Evolutionary conservation across 139 green algal species (phyloP), one percentile per base, ranked within the genome.

Genomic region (Tetradesmus lagerheimii): DNA sequence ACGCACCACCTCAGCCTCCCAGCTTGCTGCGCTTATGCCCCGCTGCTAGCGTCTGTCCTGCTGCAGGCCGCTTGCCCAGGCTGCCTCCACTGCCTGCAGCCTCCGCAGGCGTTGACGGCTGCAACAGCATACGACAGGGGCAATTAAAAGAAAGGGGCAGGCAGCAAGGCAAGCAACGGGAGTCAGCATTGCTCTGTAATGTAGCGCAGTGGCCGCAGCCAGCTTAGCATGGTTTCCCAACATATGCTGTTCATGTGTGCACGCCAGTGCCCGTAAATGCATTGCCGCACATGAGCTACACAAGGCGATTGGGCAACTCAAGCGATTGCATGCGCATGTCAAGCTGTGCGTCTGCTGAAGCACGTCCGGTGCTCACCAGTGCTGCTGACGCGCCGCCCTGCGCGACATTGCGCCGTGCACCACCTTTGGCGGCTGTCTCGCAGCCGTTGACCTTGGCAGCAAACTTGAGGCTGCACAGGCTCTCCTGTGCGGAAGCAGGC

Each of bases 381-480:
- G 43, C 34, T 25, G 50, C 50, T 38, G 53, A 9, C 25, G 53
- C 50, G 16, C 81, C 81, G 3, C 81, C 53, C 43, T 77, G 50
- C 41, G 62, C 89, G 20, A 95, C 71, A 88, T 96, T 96, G 75
- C 93, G 93, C 80, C 89, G 91, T 9, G 96, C 97, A 12, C 97
- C 97, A 34, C 96, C 95, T 89, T 94, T 93, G 12, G 96, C 96
- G 11, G 91, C 94, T 38, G 95, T 97, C 93, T 99, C 96, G 83
- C 95, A 97, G 71, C 94, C 91, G 91, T 97, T 98, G 74, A 94
- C 92, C 91, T 98, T 97, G 87, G 95, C 93, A 0, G 97, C 97
- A 93, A 99, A 99, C 76, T 96, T 94, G 53, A 99, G 94, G 34
- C 96, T 98, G 92, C 95, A 98, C 79, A 99, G 92, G 50, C 93